Evolutionary conservation across 176 grass and related monocot genomes (phyloP), one percentile per base, ranked within the genome.

Genomic region (Cenchrus purpureus): DNA sequence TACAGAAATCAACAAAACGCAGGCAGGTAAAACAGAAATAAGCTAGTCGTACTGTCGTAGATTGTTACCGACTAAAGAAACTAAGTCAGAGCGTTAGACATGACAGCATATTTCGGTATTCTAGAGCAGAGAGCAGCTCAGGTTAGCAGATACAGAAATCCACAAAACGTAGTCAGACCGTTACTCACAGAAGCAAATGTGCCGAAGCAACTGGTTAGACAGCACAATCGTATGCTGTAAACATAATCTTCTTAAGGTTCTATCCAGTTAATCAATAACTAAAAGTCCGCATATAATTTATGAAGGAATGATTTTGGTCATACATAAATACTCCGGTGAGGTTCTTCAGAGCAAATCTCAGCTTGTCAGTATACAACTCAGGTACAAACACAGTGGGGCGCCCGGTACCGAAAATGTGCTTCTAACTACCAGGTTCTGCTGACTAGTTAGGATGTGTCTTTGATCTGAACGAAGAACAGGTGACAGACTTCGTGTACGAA

Each of bases 241-340:
- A 62, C 44, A 87, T 2, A n/a, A 55, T 25, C n/a, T 83, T 62
- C 8, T 48, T 54, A 57, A 57, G 25, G 62, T 63, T 77, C 63
- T 68, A 42, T 62, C 32, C 4, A 37, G 37, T 74, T 54, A 49
- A 74, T 83, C 32, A 62, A 71, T 65, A 76, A 46, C 54, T 62
- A 77, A 86, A 55, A 37, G 68, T 87, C 68, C 50, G 49, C 70
- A 81, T 70, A 81, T 64, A 75, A 71, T n/a, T 84, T 79, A 80
- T 63, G 46, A 57, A 48, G 51, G n/a, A 83, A 64, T 25, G 16
- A 13, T 64, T 74, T 6, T 45, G 22, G 34, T 72, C 28, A 34
- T 61, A 78, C 72, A 82, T 76, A 82, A 71, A 82, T 49, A 86
- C 53, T 82, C 70, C 63, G 40, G 65, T 78, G 53, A 82, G 88